Evolutionary conservation across 1,139 yeast genomes (phyloP), one percentile per base, ranked within the genome.

Genomic region (Lodderomyces orthopsilosis): DNA sequence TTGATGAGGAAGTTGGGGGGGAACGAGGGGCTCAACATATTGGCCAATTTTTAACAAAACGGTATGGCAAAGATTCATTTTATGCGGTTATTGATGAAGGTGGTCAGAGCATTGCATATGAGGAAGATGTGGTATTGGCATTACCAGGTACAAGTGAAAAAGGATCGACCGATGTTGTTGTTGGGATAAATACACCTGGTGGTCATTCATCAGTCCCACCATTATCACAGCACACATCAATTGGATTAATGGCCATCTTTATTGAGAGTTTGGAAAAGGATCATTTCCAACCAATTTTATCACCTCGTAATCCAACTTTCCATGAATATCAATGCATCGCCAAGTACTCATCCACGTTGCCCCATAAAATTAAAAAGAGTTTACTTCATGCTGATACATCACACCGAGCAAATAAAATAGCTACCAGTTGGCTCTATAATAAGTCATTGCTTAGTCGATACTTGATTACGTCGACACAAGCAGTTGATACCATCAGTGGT

Each of bases 111-210:
- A 50, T 59, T 33, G 50, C 63, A 3, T 70, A 64, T 10, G 54
- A 65, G 14, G 66, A 68, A 41, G 77, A 75, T 8, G 56, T 66
- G 38, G 65, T 63, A 54, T 62, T 79, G 49, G 85, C 85, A 2
- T 54, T 76, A 33, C 83, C 86, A 1, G 71, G 70, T 6, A 67
- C 74, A 3, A 70, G 71, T 6, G 77, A 72, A 50, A 72, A 72
- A 53, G 77, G 77, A 0, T 57, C 59, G 38, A 43, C 66, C 17
- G 65, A 70, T 47, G 50, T 67, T 1, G 48, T 52, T 18, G 56
- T 72, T 22, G 65, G 60, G 4, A 52, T 72, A 37, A 59, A 54
- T 38, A 66, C 74, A n/a, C 68, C 68, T 8, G 77, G 77, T 15
- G 77, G 77, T 1, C 77, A 73, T 48, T 69, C 77, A 1, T 66